These are phyloP conservation scores for Globisporangium cylindrosporum DNA, from an alignment of 352 stramenopile species.

Conservation along the genomic window DNA sequence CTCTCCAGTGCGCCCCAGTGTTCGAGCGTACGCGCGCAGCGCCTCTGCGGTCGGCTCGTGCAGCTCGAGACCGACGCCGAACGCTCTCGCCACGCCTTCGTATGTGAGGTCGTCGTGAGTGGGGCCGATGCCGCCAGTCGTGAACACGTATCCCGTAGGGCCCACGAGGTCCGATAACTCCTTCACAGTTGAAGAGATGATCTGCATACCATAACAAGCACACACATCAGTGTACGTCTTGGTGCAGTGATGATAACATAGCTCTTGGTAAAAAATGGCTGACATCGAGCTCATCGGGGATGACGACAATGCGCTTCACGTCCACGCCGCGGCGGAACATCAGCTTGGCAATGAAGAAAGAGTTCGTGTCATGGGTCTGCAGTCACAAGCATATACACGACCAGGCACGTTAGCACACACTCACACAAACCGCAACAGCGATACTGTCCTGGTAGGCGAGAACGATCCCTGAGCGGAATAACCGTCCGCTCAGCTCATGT, in stretches of 20 bases:
- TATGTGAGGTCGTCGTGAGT: constrained; percentile 90
- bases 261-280: neutral
- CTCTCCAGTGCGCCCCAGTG: constrained; percentile 23
- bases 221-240: neutral
- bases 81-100: constrained; percentile 74
- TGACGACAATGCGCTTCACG: constrained; percentile 73
- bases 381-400: neutral
- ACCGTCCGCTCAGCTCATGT: neutral
- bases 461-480: neutral
- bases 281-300: constrained; percentile 76
- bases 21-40: constrained; percentile 41
- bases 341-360: constrained; percentile 77
- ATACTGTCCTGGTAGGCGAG: neutral
- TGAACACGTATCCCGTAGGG: constrained; percentile 76
- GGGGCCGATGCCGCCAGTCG: constrained; percentile 80
- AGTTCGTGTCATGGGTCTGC: constrained; percentile 85
- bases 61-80: constrained; percentile 60
- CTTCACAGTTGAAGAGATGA: constrained; percentile 70
- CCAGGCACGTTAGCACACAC: neutral
- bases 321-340: constrained; percentile 80
- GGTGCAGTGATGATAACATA: neutral
- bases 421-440: neutral
- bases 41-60: constrained; percentile 63
- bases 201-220: constrained; percentile 20
- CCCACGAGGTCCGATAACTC: constrained; percentile 76